Base-by-base conservation (phyloP, 164 flowering plant species). In the Tetrastigma voinierianum region DNA sequence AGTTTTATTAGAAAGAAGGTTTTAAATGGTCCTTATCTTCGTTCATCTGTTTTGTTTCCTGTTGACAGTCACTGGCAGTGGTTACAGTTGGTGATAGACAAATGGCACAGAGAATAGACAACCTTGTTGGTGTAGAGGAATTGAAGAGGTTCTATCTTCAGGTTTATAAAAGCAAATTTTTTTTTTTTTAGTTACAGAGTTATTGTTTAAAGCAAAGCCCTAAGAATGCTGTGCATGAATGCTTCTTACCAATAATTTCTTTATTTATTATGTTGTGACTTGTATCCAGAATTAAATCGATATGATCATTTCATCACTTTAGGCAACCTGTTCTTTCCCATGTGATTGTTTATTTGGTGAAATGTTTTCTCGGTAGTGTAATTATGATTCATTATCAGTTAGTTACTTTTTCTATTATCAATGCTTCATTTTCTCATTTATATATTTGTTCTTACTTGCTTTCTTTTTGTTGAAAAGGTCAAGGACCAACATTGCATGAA, bases 71-170 rank as follows among this genome's bases (percentile, higher is more conserved):
- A 46, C 72, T 95, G 67, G 99, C 97, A n/a, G 99, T 95, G 75
- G 96, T 78, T 73, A 95, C 99, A 1, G 94, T 95, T 70, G 99
- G 99, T 72, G 94, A 95, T 80, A 90, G 61, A 66, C 91, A 87
- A 75, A 95, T 95, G 99, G 99, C 97, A 55, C 99, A 95, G 58
- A 84, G 90, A 70, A 62, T 95, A 67, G 99, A 95, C 80, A 90
- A 84, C 78, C 93, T 95, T 66, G 96, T 79, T 62, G 90, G 72
- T 68, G 86, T 68, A n/a, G 99, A 90, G 57, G 99, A 92, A 43
- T 72, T 70, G 61, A 95, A 95, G 79, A 89, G 93, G 77, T 95
- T 95, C 76, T 95, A 95, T 79, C 94, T 95, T 69, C 99, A 95
- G 97, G 98, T 95, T 51, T 73, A 24, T 61, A 2, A 20, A 52